Evolutionary conservation across 352 stramenopile species (phyloP).

Genomic region (Aphanomyces stellatus): DNA sequence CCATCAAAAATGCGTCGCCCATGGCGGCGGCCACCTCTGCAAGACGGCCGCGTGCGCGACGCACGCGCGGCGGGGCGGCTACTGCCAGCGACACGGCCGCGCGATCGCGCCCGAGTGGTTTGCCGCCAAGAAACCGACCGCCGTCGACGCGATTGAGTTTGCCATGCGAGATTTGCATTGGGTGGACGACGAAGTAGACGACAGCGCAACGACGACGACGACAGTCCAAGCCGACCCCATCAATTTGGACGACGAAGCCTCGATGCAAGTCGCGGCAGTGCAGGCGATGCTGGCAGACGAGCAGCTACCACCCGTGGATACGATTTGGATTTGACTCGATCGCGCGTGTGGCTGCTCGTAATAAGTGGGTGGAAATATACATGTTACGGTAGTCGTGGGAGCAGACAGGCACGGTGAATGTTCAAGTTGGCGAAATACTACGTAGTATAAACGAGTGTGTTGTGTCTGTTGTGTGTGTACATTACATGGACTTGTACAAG

Average conservation of each 20-base stretch:
- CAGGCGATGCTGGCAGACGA: neutral
- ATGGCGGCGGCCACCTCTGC: constrained; percentile 54
- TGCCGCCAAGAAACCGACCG: neutral
- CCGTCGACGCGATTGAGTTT: neutral
- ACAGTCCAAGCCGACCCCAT: neutral
- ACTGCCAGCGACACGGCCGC: constrained; percentile 53
- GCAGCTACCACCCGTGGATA: neutral
- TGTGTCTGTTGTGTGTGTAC: too few species aligned
- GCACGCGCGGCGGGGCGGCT: constrained; percentile 51
- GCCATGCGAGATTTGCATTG: neutral
- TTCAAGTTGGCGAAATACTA: too few species aligned
- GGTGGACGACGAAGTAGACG: neutral
- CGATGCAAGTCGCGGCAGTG: neutral
- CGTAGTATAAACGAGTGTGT: too few species aligned
- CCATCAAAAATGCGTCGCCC: constrained; percentile 63
- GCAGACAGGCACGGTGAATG: too few species aligned
- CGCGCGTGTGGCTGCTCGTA: too few species aligned
- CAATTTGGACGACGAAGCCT: neutral
- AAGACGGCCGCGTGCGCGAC: constrained; percentile 67
- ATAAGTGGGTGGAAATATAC: too few species aligned
- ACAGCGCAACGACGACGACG: neutral
- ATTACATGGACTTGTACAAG: too few species aligned
- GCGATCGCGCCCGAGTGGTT: neutral
- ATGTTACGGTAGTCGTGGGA: too few species aligned
- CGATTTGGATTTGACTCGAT: too few species aligned